Conservation (phyloP, 371 early-diverging fungal genomes). For the Mortierella sp. region DNA sequence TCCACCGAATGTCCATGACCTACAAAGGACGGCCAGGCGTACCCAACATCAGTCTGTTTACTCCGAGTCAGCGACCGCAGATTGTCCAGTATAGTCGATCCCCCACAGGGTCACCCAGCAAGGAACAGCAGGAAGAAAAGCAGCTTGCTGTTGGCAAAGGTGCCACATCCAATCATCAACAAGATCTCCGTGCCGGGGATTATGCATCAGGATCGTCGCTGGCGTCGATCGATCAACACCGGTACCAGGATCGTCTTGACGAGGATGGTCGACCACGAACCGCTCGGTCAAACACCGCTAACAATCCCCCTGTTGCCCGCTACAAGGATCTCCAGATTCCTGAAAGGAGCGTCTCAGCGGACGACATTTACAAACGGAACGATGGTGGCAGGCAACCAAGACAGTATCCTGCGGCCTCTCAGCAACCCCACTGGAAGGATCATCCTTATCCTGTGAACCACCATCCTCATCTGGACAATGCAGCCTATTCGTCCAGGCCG, state of each 20-base stretch:
- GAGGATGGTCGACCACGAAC: constrained; percentile 18
- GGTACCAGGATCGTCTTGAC: background rate
- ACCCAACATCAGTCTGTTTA: constrained; percentile 41
- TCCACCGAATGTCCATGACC: constrained; percentile 37
- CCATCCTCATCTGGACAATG: background rate
- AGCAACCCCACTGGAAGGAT: background rate
- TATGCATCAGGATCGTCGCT: constrained; percentile 17
- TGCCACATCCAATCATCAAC: too few species aligned
- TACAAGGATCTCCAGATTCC: constrained; percentile 16
- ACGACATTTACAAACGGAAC: constrained; percentile 9
- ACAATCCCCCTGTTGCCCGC: constrained; percentile 1
- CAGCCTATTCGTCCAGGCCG: background rate
- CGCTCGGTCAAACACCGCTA: constrained; percentile 15
- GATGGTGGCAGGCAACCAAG: background rate
- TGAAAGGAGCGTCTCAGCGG: constrained; percentile 31
- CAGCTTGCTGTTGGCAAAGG: too few species aligned
- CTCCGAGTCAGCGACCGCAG: constrained; percentile 23
- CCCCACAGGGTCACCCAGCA: constrained; percentile 7
- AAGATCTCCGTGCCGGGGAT: background rate
- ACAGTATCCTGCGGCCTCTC: constrained; percentile 4
- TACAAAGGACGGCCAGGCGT: constrained; percentile 39
- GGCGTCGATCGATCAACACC: constrained; percentile 21
- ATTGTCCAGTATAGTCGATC: constrained; percentile 18
- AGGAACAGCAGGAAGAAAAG: constrained; percentile 6
- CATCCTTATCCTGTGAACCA: constrained; percentile 9